Evolutionary conservation across 805 yeast species (phyloP).

Genomic region (Ascoidea rubescens): DNA sequence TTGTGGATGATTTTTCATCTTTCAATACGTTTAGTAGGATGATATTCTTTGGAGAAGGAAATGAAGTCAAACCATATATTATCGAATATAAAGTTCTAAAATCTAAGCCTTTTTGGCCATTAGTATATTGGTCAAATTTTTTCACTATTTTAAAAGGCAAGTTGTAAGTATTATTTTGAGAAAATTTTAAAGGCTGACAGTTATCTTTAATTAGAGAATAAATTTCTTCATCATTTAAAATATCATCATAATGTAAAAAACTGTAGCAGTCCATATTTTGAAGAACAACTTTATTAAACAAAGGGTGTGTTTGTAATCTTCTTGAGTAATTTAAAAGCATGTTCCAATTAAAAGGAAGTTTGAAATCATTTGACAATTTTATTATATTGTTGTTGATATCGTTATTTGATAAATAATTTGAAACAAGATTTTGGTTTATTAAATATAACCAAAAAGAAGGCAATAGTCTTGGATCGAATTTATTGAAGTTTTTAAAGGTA

Average conservation of each 20-base stretch:
- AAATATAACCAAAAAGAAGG: slow-evolving; percentile 4
- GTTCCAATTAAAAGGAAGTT: slow-evolving; percentile 8
- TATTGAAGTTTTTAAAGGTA: background rate
- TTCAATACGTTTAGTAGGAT: background rate
- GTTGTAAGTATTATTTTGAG: background rate
- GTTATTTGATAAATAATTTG: background rate
- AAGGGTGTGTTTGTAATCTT: background rate
- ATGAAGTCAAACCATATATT: background rate
- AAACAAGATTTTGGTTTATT: background rate
- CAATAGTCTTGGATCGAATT: slow-evolving; percentile 1
- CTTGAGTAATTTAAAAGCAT: slow-evolving; percentile 1
- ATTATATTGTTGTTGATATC: no score
- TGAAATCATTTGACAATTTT: background rate
- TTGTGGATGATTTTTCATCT: background rate
- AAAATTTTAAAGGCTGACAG: background rate
- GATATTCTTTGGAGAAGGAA: background rate
- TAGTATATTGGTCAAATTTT: background rate
- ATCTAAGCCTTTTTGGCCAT: background rate
- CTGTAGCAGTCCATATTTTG: background rate
- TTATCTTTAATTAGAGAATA: background rate
- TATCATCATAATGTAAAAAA: background rate
- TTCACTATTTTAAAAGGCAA: background rate
- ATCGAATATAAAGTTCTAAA: background rate
- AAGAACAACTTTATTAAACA: background rate
- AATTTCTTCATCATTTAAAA: background rate